These are phyloP conservation scores for Colletotrichum sp. DNA, from an alignment of 2,329 filamentous ascomycete species.

Conservation along the genomic window DNA sequence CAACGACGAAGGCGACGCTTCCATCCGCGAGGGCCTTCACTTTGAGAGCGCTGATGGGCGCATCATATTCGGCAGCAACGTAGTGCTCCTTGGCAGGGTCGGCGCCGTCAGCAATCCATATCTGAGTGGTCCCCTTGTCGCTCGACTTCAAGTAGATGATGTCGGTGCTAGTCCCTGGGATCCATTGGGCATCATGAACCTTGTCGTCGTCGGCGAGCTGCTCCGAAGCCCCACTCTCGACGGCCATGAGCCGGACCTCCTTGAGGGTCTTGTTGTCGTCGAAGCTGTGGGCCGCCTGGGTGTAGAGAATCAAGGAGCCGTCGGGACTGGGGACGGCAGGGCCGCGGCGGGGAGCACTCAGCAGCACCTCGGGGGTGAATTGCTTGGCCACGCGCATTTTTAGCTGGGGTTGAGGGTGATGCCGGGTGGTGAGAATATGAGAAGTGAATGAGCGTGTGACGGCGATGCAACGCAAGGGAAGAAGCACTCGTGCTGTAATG, in stretches of 20 bases:
- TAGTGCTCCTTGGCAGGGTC: constrained; percentile 25
- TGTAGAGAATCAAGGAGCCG: constrained; percentile 45
- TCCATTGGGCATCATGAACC: constrained; percentile 39
- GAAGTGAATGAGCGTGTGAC: neutral
- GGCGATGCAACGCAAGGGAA: neutral
- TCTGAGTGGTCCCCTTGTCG: constrained; percentile 33
- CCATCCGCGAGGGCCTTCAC: constrained; percentile 37
- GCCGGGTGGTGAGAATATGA: neutral
- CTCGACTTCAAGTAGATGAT: constrained; percentile 36
- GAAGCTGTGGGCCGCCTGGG: constrained; percentile 41
- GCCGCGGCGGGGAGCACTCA: constrained; percentile 32
- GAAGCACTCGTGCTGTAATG: too few relatives aligned
- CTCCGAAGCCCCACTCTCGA: constrained; percentile 31
- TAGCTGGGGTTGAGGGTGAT: neutral
- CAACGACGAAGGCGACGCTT: constrained; percentile 38
- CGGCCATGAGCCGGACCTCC: constrained; percentile 37
- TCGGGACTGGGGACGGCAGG: constrained; percentile 44
- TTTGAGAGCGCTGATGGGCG: constrained; percentile 36
- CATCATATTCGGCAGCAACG: constrained; percentile 35
- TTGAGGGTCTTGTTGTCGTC: constrained; percentile 33
- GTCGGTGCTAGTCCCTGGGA: constrained; percentile 33
- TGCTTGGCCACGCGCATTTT: constrained; percentile 24
- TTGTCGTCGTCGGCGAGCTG: constrained; percentile 30
- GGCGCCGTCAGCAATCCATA: constrained; percentile 32
- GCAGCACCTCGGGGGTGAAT: constrained; percentile 37